Base-by-base conservation (phyloP, 306 rosid species). In the Carpinus fangiana region DNA sequence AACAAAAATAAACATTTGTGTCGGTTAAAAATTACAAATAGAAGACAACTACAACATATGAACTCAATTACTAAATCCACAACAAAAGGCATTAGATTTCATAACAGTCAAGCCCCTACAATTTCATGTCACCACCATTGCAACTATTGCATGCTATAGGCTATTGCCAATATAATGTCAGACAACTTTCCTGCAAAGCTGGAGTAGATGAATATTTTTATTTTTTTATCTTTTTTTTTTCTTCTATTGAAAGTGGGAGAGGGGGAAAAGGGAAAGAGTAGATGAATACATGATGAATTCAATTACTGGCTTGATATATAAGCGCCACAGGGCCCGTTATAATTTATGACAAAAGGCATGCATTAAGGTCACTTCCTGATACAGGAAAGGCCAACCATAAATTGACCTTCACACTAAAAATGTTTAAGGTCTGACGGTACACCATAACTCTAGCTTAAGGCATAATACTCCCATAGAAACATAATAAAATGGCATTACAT, bases 101-200 rank as follows among this genome's bases (percentile, higher is more conserved):
- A 14, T 20, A 31, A 62, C 17, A 31, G 4, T 62, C 69, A 62
- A 62, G 17, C 20, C 38, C 66, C 46, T 31, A 28, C 41, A 31
- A 31, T 23, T 61, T 28, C 66, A 10, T 61, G 41, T 62, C 20
- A 13, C 45, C 45, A 28, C 20, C 41, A 31, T 31, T 28, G 69
- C 45, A 62, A 28, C n/a, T 28, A 31, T 31, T 62, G n/a, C 28
- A 26, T 62, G n/a, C 45, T 7, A 38, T 69, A 23, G 51, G 28
- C 70, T 60, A 43, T 18, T 23, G 73, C 77, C 18, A 21, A 23
- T 10, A 41, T 38, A 45, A 59, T 50, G 11, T 57, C 55, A 57
- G 45, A 74, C 60, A 67, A 50, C 53, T 56, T 56, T 46, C 34
- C 65, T 23, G 65, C 34, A 59, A 23, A 59, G 36, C 65, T 59